Evolutionary conservation across 768 basidiomycete genomes (phyloP).

Genomic region (Naganishia onofrii): DNA sequence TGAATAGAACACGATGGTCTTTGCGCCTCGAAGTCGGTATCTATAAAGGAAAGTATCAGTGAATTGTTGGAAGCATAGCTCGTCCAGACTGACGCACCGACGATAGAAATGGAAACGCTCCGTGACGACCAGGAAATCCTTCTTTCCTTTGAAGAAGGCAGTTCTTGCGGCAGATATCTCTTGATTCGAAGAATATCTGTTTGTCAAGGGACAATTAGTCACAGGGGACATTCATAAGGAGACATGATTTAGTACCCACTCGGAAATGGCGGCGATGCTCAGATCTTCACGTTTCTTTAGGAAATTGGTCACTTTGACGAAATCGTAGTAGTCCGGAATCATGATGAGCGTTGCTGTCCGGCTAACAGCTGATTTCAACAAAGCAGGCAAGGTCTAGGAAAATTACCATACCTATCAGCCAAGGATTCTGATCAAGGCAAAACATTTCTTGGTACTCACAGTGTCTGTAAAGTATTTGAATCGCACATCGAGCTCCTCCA

Average conservation of each 20-base stretch:
- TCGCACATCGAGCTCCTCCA: slow-evolving; percentile 80
- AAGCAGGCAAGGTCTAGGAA: slow-evolving; percentile 70
- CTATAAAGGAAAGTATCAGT: slow-evolving; percentile 52
- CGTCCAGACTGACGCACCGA: slow-evolving; percentile 56
- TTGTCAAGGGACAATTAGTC: slow-evolving; percentile 17
- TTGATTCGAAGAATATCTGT: slow-evolving; percentile 84
- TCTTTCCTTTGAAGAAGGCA: slow-evolving; percentile 83
- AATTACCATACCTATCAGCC: background rate
- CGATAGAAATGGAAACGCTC: slow-evolving; percentile 99
- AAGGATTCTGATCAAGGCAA: background rate
- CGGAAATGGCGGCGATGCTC: slow-evolving; percentile 79
- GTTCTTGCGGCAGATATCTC: slow-evolving; percentile 92
- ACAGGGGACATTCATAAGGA: background rate
- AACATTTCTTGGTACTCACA: slow-evolving; percentile 56
- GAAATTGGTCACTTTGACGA: slow-evolving; percentile 82
- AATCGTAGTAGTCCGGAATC: slow-evolving; percentile 93
- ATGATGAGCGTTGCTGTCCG: slow-evolving; percentile 84
- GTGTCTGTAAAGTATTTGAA: slow-evolving; percentile 84
- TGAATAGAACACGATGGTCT: slow-evolving; percentile 88
- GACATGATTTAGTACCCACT: slow-evolving; percentile 58
- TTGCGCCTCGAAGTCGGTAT: slow-evolving; percentile 88
- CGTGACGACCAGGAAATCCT: slow-evolving; percentile 80
- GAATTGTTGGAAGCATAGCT: background rate
- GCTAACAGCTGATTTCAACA: slow-evolving; percentile 90
- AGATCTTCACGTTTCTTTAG: slow-evolving; percentile 71